Evolutionary conservation across 441 rosid species (phyloP).

Genomic region (Jatropha podagrica): DNA sequence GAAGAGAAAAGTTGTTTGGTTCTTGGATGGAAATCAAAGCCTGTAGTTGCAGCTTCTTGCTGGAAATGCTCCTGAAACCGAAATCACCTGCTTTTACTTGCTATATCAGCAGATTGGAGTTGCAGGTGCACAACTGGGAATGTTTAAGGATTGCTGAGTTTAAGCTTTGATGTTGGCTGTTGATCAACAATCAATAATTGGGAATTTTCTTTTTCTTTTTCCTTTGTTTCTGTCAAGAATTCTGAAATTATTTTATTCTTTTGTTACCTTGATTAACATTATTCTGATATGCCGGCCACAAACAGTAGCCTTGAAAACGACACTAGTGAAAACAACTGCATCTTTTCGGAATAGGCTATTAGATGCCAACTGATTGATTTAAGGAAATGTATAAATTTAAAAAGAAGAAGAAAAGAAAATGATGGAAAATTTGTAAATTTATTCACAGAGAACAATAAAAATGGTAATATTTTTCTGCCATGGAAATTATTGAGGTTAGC

Average conservation of each 20-base stretch:
- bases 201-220: not conserved
- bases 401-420: too few relatives aligned
- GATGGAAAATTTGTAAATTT: too few relatives aligned
- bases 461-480: too few relatives aligned
- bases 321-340: not conserved
- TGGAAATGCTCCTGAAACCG: constrained; percentile 41
- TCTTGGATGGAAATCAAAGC: constrained; percentile 60
- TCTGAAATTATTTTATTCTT: not conserved
- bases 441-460: too few relatives aligned
- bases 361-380: too few relatives aligned
- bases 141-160: not conserved
- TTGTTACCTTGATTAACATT: not conserved
- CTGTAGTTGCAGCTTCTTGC: constrained; percentile 54
- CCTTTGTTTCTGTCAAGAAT: not conserved
- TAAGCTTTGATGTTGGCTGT: not conserved
- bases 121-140: not conserved
- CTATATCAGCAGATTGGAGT: not conserved
- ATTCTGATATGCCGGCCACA: not conserved
- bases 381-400: too few relatives aligned
- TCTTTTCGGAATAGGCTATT: not conserved
- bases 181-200: not conserved
- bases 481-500: too few relatives aligned
- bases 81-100: too few relatives aligned
- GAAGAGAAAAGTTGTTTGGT: constrained; percentile 58
- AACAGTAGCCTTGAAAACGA: not conserved